Evolutionary conservation across 306 rosid species (phyloP), one percentile per base, ranked within the genome.

Genomic region (Sindora glabra): DNA sequence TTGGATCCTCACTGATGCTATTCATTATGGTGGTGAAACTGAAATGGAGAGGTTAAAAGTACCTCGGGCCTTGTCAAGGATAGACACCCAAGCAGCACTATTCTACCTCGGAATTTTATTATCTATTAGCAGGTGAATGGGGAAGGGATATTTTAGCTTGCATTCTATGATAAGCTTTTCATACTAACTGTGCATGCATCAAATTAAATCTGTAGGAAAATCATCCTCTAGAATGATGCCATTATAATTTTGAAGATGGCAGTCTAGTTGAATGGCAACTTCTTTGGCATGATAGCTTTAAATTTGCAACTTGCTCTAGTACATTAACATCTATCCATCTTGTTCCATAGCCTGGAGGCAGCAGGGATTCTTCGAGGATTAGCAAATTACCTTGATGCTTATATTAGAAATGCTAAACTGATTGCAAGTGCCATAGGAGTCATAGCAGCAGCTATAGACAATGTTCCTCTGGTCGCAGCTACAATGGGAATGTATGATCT

Each of bases 1-100:
- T 65, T 92, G 98, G 98, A 74, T 92, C 74, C 82, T 92, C 32
- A 92, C 96, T 10, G 98, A 92, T 74, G 96, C 98, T n/a, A 92
- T 92, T 65, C 98, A 92, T 72, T 86, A 67, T 40, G 98, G 98
- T 14, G n/a, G n/a, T n/a, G 96, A 88, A 81, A 81, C 98, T 18
- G 95, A 88, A 82, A 72, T 96, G 61, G 86, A 92, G 74, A 86
- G 40, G 82, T 82, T 92, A 56, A 88, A 88, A 76, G 96, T 92
- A 30, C 98, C 98, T 21, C 96, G 86, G 46, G 98, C 98, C 65
- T 79, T 88, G 39, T 92, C 98, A 48, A 78, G 94, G 64, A 92
- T 92, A 51, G 98, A 92, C 73, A 86, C 98, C 51, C 96, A 92
- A 74, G 98, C 89, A 74, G 90, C 67, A 18, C 81, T 92, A 38